Percentiles rank a stretch among this genome's conserved stretches.
Conservation (phyloP, 257 asterid genomes). For the Datura wrightii region DNA sequence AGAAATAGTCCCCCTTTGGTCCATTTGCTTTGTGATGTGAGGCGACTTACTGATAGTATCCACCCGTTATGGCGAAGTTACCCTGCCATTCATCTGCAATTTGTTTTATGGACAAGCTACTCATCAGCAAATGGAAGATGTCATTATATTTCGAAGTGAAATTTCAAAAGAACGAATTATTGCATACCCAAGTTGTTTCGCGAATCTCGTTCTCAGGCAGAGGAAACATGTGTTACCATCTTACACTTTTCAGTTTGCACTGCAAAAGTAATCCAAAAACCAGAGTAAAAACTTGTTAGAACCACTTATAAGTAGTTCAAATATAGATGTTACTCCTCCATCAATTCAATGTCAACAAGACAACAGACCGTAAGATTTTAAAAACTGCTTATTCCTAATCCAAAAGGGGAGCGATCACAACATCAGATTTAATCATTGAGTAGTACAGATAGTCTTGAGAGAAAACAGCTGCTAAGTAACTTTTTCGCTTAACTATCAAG, state of each 20-base stretch:
- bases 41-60: constrained; percentile 38
- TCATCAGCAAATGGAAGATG: not conserved
- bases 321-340: not conserved
- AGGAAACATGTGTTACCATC: constrained; percentile 82
- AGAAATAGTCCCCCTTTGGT: not conserved
- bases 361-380: not conserved
- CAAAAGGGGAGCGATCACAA: not conserved
- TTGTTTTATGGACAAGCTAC: not conserved
- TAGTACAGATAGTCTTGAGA: no score
- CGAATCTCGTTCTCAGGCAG: constrained; percentile 76
- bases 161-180: not conserved
- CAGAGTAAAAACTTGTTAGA: no score
- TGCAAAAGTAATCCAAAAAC: constrained; percentile 37
- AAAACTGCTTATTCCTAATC: not conserved
- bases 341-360: not conserved
- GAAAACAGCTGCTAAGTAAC: not conserved
- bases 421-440: not conserved
- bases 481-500: not conserved
- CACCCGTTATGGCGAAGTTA: constrained; percentile 43
- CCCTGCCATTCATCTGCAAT: constrained; percentile 50
- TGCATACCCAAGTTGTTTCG: constrained; percentile 71
- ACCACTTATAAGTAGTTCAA: no score
- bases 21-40: constrained; percentile 17
- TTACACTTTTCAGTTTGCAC: constrained; percentile 51
- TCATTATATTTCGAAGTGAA: not conserved